phyloP scores from a whole-genome alignment of 2,329 filamentous ascomycete species.

The Cladosporium sp. region DNA sequence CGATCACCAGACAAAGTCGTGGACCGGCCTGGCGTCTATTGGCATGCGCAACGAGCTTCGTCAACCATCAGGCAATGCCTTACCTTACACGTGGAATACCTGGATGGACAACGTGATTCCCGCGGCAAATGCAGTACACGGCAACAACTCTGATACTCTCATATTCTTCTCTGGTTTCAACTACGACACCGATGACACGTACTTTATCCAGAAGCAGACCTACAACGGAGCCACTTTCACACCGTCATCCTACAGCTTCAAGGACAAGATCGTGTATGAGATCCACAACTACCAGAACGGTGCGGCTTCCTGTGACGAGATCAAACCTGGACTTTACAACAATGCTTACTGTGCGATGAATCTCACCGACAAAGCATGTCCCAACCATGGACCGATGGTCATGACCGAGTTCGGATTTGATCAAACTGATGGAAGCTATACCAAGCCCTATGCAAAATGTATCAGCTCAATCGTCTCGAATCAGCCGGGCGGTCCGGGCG shows the following conservation, averaged over 20 bases:
- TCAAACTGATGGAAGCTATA: slow-evolving; percentile 46
- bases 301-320: slow-evolving; percentile 42
- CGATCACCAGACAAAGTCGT: slow-evolving; percentile 31
- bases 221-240: slow-evolving; percentile 47
- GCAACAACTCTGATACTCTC: slow-evolving; percentile 49
- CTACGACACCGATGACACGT: slow-evolving; percentile 53
- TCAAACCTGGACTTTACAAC: slow-evolving; percentile 46
- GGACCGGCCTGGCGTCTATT: slow-evolving; percentile 48
- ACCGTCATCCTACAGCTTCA: slow-evolving; percentile 46
- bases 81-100: slow-evolving; percentile 50
- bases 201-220: slow-evolving; percentile 47
- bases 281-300: slow-evolving; percentile 58
- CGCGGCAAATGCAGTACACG: slow-evolving; percentile 49
- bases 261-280: slow-evolving; percentile 56
- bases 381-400: slow-evolving; percentile 47
- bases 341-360: slow-evolving; percentile 54
- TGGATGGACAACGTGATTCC: slow-evolving; percentile 39
- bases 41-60: slow-evolving; percentile 54
- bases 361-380: slow-evolving; percentile 27
- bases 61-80: slow-evolving; percentile 21
- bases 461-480: slow-evolving; percentile 47
- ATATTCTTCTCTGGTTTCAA: slow-evolving; percentile 58
- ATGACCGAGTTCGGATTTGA: slow-evolving; percentile 55
- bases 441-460: slow-evolving; percentile 50
- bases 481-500: slow-evolving; percentile 47